A percentile compares a stretch with the other conserved stretches of the same genome.
Conservation (phyloP, 768 basidiomycete species). For the Podaxis sp. region DNA sequence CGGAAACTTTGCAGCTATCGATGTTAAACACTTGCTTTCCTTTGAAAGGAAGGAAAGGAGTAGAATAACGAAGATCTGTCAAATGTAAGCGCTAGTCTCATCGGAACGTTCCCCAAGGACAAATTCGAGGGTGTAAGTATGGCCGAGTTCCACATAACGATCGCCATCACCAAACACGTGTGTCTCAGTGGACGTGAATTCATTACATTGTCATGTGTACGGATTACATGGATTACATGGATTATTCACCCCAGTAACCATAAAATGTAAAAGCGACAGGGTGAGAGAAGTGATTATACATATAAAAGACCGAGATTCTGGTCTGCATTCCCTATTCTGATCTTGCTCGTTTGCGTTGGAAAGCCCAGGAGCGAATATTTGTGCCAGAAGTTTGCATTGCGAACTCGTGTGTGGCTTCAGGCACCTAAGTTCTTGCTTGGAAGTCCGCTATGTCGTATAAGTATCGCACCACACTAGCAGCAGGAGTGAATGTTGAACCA, state of each 20-base stretch:
- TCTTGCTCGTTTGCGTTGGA: neutral
- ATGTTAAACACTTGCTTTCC: neutral
- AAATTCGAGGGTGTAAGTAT: neutral
- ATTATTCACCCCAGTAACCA: neutral
- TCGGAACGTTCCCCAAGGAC: neutral
- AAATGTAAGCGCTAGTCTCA: neutral
- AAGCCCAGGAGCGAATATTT: neutral
- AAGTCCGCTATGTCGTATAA: neutral
- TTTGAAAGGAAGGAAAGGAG: neutral
- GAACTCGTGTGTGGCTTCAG: neutral
- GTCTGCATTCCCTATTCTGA: neutral
- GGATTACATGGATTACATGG: neutral
- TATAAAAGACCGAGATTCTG: neutral
- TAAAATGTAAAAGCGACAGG: neutral
- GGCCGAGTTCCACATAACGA: neutral
- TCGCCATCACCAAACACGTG: neutral
- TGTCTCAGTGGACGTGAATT: neutral
- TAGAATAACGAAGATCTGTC: neutral
- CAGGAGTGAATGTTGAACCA: neutral
- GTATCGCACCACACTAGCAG: neutral
- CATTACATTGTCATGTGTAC: neutral
- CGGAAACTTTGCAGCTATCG: neutral
- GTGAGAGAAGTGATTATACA: neutral
- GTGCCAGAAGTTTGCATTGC: neutral
- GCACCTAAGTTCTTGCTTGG: neutral